Conservation (phyloP, 1,284 basidiomycete species). For the Marasmius oreades region DNA sequence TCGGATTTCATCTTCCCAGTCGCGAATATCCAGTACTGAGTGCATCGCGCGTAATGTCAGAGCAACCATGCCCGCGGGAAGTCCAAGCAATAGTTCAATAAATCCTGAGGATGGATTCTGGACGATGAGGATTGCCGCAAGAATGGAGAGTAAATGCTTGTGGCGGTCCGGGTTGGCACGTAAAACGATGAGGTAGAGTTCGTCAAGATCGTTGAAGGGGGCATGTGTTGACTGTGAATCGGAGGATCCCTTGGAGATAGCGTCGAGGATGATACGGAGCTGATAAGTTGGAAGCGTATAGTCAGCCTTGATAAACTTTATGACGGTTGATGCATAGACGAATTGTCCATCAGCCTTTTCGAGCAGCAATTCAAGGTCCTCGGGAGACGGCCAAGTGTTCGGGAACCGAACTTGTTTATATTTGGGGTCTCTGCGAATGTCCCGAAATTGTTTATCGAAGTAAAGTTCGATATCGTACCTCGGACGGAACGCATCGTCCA, state of each 20-base stretch:
- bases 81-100: not conserved
- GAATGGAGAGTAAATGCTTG: not conserved
- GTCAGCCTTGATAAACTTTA: slow-evolving; percentile 22
- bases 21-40: not conserved
- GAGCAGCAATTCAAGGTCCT: slow-evolving; percentile 18
- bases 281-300: slow-evolving; percentile 21
- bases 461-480: not conserved
- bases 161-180: slow-evolving; percentile 4
- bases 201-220: slow-evolving; percentile 10
- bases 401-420: not conserved
- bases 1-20: too few relatives aligned
- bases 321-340: slow-evolving; percentile 24
- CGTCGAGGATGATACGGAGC: slow-evolving; percentile 18
- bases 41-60: not conserved
- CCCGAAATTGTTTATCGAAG: not conserved
- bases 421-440: not conserved
- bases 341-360: slow-evolving; percentile 21
- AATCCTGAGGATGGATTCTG: not conserved
- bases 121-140: not conserved
- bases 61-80: not conserved
- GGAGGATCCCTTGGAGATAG: slow-evolving; percentile 1
- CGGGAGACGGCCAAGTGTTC: slow-evolving; percentile 17
- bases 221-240: not conserved
- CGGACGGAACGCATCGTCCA: not conserved
- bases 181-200: not conserved